These are phyloP conservation scores for Abrus precatorius DNA, from an alignment of 306 rosid species.

Conservation along the genomic window DNA sequence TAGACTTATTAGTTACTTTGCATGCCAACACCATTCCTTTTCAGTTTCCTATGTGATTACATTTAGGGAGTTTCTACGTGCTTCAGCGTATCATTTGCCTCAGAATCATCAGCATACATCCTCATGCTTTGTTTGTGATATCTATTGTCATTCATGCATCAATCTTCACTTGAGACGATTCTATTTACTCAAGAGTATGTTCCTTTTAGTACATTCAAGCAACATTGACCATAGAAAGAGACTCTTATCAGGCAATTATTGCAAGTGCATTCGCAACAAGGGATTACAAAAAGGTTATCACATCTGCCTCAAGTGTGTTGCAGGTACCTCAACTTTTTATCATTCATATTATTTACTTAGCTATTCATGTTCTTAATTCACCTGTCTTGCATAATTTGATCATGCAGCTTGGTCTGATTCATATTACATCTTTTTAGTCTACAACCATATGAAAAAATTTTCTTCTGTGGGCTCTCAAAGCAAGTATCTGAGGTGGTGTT, in stretches of 20 bases:
- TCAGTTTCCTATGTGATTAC: neutral
- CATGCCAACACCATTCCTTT: neutral
- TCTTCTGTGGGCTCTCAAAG: constrained; percentile 1
- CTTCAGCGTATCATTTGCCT: neutral
- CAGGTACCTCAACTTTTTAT: constrained; percentile 56
- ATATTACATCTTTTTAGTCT: constrained; percentile 60
- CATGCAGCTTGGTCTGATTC: constrained; percentile 79
- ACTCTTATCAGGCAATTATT: constrained; percentile 72
- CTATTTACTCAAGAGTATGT: constrained; percentile 21
- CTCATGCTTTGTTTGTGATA: neutral
- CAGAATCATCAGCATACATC: neutral
- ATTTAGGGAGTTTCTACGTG: neutral
- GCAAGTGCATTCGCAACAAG: constrained; percentile 78
- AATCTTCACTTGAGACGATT: neutral
- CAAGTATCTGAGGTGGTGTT: constrained; percentile 15
- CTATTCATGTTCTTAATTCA: neutral
- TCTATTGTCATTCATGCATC: neutral
- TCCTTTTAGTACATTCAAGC: constrained; percentile 9
- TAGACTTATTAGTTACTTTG: neutral
- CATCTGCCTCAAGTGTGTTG: constrained; percentile 79
- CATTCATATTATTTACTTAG: neutral
- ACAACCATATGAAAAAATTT: constrained; percentile 41
- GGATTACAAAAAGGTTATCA: constrained; percentile 66
- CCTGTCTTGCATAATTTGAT: constrained; percentile 17
- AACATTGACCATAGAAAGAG: constrained; percentile 7